Evolutionary conservation across 108 stramenopile species (phyloP), one percentile per base, ranked within the genome.

Genomic region (Fistulifera solaris): DNA sequence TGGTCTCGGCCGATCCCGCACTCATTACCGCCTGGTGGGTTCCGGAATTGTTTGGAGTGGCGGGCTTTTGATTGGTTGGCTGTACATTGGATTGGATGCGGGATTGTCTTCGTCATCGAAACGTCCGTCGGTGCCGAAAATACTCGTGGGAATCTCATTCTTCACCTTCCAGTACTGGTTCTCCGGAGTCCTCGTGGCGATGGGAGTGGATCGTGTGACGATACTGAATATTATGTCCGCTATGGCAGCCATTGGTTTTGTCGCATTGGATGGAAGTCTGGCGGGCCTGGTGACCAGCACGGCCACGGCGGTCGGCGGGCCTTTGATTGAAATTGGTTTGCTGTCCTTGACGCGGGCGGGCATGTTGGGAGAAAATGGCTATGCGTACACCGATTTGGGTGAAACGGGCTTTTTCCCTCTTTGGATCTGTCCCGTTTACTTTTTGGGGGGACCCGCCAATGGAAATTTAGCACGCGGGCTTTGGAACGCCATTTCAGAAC

Each of bases 91-190:
- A 23, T 56, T 81, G 17, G 90, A 92, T 56, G 63, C 53, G 21
- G 15, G 59, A 52, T 27, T 40, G 53, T 23, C 41, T 13, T 54
- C 63, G 27, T 28, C 65, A 21, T 22, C 19, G 17, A 48, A 18
- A 42, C 8, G 1, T 0, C 59, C 59, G 7, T 25, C 63, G 25
- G 47, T 59, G 12, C 66, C 79, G n/a, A 78, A 76, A 50, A 80
- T 78, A 31, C 54, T 91, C 23, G 43, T 80, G 27, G 83, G 85
- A 0, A 82, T 92, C 22, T 78, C 86, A 1, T 70, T 82, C 38
- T 92, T 92, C 65, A 88, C 90, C 24, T 72, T 85, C 40, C 86
- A 92, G 61, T 92, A 92, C 45, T 92, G 90, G 90, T 52, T 92
- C 26, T 77, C 75, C 17, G 90, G 90, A 15, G 40, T 78, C 16